A percentile compares a stretch with the other conserved stretches of the same genome.
phyloP scores from a whole-genome alignment of 2,329 filamentous ascomycete genomes.

The Chaetoscypha palmicola region DNA sequence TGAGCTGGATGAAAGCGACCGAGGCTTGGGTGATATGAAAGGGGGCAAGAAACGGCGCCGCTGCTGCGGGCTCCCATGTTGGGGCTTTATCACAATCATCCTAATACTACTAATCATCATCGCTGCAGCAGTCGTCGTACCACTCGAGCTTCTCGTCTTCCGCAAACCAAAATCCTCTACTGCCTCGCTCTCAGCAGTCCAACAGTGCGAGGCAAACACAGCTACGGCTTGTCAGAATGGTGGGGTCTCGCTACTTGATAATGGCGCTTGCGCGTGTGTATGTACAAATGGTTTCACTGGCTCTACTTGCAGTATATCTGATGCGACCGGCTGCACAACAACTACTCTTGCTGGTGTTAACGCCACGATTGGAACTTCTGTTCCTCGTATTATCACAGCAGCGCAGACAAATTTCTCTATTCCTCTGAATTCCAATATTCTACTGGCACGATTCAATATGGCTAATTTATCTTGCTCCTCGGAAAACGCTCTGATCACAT shows the following conservation, averaged over 20 bases:
- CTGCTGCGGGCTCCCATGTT: constrained; percentile 79
- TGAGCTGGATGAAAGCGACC: constrained; percentile 14
- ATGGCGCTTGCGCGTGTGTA: constrained; percentile 71
- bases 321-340: constrained; percentile 49
- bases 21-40: constrained; percentile 12
- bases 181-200: constrained; percentile 10
- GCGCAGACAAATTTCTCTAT: constrained; percentile 66
- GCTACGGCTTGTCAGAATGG: constrained; percentile 64
- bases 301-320: constrained; percentile 45
- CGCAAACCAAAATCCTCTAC: constrained; percentile 36
- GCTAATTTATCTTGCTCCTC: constrained; percentile 72
- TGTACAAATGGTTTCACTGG: constrained; percentile 85
- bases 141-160: constrained; percentile 58
- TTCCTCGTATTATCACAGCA: constrained; percentile 65
- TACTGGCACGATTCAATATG: constrained; percentile 70
- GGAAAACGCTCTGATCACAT: constrained; percentile 83
- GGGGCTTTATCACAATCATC: constrained; percentile 62
- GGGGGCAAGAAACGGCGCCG: constrained; percentile 37
- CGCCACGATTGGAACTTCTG: constrained; percentile 72
- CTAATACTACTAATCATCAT: constrained; percentile 65
- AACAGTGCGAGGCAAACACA: constrained; percentile 50
- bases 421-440: constrained; percentile 59
- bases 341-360: constrained; percentile 41
- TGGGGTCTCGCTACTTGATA: constrained; percentile 64
- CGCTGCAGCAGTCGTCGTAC: constrained; percentile 75